Conservation (phyloP, 805 yeast genomes). For the Barnettozyma pratensis region DNA sequence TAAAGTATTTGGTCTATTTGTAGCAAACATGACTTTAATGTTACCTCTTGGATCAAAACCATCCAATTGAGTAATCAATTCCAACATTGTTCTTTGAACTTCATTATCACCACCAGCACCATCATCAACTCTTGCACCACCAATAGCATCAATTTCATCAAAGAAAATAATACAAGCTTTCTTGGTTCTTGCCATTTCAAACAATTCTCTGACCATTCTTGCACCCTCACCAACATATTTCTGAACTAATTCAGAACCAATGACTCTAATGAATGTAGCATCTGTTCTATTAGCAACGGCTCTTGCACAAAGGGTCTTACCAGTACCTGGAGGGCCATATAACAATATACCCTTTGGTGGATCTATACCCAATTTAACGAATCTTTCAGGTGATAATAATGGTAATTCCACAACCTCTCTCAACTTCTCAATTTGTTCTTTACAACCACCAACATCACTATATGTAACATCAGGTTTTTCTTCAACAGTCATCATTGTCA, state of each 20-base stretch:
- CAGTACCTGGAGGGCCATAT: conserved; percentile 99
- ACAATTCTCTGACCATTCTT: conserved; percentile 96
- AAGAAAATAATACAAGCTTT: conserved; percentile 97
- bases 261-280: conserved; percentile 96
- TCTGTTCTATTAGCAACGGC: conserved; percentile 99
- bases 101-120: conserved; percentile 99
- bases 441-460: conserved; percentile 97
- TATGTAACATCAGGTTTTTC: conserved; percentile 99
- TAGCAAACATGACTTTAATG: conserved; percentile 98
- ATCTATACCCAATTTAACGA: conserved; percentile 94
- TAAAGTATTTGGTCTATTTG: conserved; percentile 95
- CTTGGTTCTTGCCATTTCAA: conserved; percentile 98
- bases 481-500: conserved; percentile 99
- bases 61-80: conserved; percentile 93
- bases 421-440: conserved; percentile 94
- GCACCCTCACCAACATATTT: conserved; percentile 99
- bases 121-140: conserved; percentile 99
- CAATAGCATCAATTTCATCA: conserved; percentile 98
- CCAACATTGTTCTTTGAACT: conserved; percentile 98
- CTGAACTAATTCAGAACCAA: conserved; percentile 97
- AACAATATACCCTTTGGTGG: conserved; percentile 97
- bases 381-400: conserved; percentile 89
- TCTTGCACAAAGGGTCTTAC: conserved; percentile 96
- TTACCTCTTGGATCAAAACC: conserved; percentile 99
- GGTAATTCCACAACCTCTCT: conserved; percentile 97